Conservation (phyloP, 2,329 filamentous ascomycete species). For the Talaromyces sp. region DNA sequence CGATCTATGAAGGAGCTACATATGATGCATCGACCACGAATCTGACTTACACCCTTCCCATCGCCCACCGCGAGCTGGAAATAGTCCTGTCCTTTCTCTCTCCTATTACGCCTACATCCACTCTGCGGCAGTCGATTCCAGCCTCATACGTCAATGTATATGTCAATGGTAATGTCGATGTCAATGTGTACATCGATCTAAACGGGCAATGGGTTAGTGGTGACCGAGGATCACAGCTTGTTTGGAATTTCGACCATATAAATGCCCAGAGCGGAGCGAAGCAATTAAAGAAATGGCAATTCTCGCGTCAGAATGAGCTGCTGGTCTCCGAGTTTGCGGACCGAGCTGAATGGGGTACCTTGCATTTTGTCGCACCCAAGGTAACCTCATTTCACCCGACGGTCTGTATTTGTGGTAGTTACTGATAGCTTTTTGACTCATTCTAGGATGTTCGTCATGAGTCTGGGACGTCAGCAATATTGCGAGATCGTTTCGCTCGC, state of each 20-base stretch:
- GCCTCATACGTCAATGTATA: slow-evolving; percentile 72
- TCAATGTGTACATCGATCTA: slow-evolving; percentile 63
- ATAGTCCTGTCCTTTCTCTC: slow-evolving; percentile 66
- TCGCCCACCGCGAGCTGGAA: slow-evolving; percentile 43
- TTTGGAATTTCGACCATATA: slow-evolving; percentile 61
- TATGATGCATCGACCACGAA: slow-evolving; percentile 71
- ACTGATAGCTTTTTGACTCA: not conserved
- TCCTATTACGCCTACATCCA: slow-evolving; percentile 76
- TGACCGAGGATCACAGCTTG: slow-evolving; percentile 63
- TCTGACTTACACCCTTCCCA: slow-evolving; percentile 60
- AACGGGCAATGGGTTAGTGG: slow-evolving; percentile 82
- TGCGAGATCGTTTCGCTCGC: slow-evolving; percentile 67
- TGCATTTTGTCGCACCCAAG: slow-evolving; percentile 70
- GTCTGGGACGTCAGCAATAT: slow-evolving; percentile 61
- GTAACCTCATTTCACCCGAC: slow-evolving; percentile 28
- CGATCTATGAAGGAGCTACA: slow-evolving; percentile 57
- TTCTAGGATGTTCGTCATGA: slow-evolving; percentile 61
- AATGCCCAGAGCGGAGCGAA: slow-evolving; percentile 37
- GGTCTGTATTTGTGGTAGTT: not conserved
- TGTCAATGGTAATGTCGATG: slow-evolving; percentile 63
- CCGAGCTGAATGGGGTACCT: slow-evolving; percentile 76
- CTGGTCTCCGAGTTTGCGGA: slow-evolving; percentile 72
- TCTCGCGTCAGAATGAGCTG: slow-evolving; percentile 52
- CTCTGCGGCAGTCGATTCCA: slow-evolving; percentile 75
- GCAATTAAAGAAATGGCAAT: slow-evolving; percentile 42